Conservation (phyloP, 2,329 filamentous ascomycete genomes). For the Colletotrichum ledebouriae region DNA sequence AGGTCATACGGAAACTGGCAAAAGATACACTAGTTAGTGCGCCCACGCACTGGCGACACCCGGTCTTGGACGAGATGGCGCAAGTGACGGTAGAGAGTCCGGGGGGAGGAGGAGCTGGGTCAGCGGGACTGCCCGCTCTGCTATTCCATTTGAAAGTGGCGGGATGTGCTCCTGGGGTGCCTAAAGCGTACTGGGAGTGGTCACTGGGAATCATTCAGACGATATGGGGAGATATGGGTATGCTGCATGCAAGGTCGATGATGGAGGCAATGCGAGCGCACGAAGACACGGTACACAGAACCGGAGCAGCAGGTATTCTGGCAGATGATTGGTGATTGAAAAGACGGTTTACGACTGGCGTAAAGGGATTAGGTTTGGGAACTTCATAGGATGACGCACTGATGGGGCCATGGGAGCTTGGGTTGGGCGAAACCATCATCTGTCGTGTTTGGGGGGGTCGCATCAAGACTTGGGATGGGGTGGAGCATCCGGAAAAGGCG, state of each 20-base stretch:
- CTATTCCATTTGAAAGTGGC: slow-evolving; percentile 64
- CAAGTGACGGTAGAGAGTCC: slow-evolving; percentile 52
- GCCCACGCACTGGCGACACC: slow-evolving; percentile 66
- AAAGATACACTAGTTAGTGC: slow-evolving; percentile 61
- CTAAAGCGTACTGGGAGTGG: slow-evolving; percentile 59
- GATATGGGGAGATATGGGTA: slow-evolving; percentile 65
- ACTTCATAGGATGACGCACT: not conserved
- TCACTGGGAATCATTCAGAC: slow-evolving; percentile 60
- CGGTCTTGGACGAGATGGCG: slow-evolving; percentile 55
- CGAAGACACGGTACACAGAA: slow-evolving; percentile 42
- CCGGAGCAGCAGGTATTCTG: slow-evolving; percentile 36
- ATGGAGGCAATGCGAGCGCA: slow-evolving; percentile 56
- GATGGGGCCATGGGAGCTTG: not conserved
- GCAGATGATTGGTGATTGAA: slow-evolving; percentile 37
- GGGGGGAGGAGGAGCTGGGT: slow-evolving; percentile 59
- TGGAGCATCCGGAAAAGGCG: slow-evolving; percentile 3
- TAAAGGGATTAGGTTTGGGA: not conserved
- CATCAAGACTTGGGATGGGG: not conserved
- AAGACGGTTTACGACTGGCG: slow-evolving; percentile 1
- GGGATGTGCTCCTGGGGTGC: slow-evolving; percentile 61
- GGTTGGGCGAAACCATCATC: slow-evolving; percentile 30
- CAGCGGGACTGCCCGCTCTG: slow-evolving; percentile 62
- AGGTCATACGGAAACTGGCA: slow-evolving; percentile 55
- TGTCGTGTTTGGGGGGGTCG: slow-evolving; percentile 1
- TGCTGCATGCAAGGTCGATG: slow-evolving; percentile 62